Evolutionary conservation across 768 basidiomycete species (phyloP), one percentile per base, ranked within the genome.

Genomic region (Strobilomyces confusus): DNA sequence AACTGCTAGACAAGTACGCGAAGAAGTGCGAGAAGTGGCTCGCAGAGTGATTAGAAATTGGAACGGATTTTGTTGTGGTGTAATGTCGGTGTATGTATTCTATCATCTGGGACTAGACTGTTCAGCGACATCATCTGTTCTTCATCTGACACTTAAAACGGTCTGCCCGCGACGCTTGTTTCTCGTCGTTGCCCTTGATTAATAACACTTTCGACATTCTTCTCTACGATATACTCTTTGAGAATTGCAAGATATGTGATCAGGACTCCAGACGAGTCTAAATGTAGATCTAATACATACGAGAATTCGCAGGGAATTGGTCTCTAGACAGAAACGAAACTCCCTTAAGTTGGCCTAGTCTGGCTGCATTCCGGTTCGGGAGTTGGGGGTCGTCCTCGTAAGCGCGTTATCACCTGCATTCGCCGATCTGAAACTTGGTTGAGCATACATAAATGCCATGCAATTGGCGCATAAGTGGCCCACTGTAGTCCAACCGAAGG

Each of bases 21-120:
- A 93, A 93, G 79, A 89, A 90, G 69, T 91, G 89, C 72, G 92
- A 92, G 73, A 92, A 91, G 72, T 92, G 90, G 89, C 78, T 92
- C 34, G 88, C 84, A 34, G 91, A 94, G 66, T 92, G 76, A 77
- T 56, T 58, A 60, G 60, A 58, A 44, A 41, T 30, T 42, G 58
- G 53, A 51, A 38, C 30, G 55, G 59, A 63, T 64, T 56, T 55
- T 55, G 58, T 52, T 58, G 55, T 55, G 61, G 56, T 63, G 66
- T 68, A 63, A 49, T 58, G 51, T 61, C 58, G 60, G 59, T 58
- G 66, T 51, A 55, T 70, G 70, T 70, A 66, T 63, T 69, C 54
- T 69, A 72, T 64, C 61, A 63, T 64, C 63, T 57, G 63, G 68
- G 63, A 70, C 70, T 70, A 59, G 64, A 69, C 44, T 53, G 57